A percentile compares a stretch with the other conserved stretches of the same genome.
Conservation (phyloP, 2,329 filamentous ascomycete species). For the Trichoderma simmonsii region DNA sequence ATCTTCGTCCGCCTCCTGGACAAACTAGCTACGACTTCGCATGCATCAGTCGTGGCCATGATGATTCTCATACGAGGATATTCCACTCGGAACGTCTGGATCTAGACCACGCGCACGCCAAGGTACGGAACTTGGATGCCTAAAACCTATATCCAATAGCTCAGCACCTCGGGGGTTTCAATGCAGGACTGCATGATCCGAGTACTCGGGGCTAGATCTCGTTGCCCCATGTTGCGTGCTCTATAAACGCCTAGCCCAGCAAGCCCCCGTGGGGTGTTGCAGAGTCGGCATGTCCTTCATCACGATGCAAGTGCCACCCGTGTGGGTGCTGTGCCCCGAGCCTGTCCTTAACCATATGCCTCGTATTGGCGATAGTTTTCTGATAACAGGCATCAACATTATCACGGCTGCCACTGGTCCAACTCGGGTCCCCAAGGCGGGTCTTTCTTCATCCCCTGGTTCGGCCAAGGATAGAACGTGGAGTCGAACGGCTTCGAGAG, state of each 20-base stretch:
- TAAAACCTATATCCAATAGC: constrained; percentile 11
- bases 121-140: constrained; percentile 9
- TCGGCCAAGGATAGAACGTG: constrained; percentile 11
- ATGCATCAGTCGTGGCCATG: neutral
- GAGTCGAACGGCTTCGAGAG: neutral
- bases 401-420: constrained; percentile 14
- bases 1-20: neutral
- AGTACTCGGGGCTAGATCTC: constrained; percentile 2
- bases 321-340: neutral
- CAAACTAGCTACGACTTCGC: neutral
- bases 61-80: neutral
- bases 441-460: neutral
- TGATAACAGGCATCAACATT: constrained; percentile 15
- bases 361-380: neutral
- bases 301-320: neutral
- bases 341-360: neutral
- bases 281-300: neutral
- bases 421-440: neutral
- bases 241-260: neutral
- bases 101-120: neutral
- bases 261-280: constrained; percentile 4
- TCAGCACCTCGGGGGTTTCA: neutral
- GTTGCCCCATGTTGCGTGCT: neutral
- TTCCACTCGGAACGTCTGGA: neutral
- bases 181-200: neutral